Conservation (phyloP, 495 filamentous ascomycete species). For the Astrothelium macrocarpum region DNA sequence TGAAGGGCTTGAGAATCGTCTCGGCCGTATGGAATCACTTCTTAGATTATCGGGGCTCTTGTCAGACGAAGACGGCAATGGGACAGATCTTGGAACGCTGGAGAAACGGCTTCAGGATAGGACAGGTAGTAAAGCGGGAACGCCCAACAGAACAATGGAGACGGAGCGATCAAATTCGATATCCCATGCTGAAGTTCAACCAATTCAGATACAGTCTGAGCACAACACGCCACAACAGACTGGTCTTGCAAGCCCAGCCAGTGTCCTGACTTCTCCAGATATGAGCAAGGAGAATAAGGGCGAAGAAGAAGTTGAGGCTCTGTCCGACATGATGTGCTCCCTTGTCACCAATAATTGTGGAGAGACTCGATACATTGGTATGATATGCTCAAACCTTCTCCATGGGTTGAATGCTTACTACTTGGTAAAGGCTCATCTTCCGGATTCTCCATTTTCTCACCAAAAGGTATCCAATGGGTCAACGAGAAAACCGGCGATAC, state of each 20-base stretch:
- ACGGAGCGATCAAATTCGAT: constrained; percentile 6
- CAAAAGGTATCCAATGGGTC: constrained; percentile 97
- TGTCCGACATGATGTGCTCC: constrained; percentile 99
- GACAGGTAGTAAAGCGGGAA: constrained; percentile 26
- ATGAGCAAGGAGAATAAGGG: constrained; percentile 26
- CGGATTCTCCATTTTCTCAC: constrained; percentile 96
- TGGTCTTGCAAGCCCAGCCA: constrained; percentile 16
- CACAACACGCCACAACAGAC: constrained; percentile 38
- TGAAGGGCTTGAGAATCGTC: constrained; percentile 88
- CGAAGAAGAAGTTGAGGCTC: constrained; percentile 67
- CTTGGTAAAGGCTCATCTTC: constrained; percentile 70
- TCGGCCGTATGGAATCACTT: constrained; percentile 87
- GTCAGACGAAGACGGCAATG: constrained; percentile 76
- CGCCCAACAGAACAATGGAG: background rate
- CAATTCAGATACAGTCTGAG: constrained; percentile 15
- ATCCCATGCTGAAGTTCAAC: background rate
- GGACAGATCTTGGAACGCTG: constrained; percentile 78
- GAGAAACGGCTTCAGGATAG: constrained; percentile 74
- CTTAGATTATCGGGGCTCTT: constrained; percentile 79
- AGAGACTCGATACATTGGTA: constrained; percentile 95
- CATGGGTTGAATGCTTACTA: background rate
- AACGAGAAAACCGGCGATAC: constrained; percentile 93
- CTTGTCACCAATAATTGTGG: constrained; percentile 95
- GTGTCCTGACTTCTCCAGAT: constrained; percentile 46
- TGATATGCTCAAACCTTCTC: constrained; percentile 11